These are phyloP conservation scores for Xenoacremonium recifei DNA, from an alignment of 2,329 filamentous ascomycete genomes.

Conservation along the genomic window DNA sequence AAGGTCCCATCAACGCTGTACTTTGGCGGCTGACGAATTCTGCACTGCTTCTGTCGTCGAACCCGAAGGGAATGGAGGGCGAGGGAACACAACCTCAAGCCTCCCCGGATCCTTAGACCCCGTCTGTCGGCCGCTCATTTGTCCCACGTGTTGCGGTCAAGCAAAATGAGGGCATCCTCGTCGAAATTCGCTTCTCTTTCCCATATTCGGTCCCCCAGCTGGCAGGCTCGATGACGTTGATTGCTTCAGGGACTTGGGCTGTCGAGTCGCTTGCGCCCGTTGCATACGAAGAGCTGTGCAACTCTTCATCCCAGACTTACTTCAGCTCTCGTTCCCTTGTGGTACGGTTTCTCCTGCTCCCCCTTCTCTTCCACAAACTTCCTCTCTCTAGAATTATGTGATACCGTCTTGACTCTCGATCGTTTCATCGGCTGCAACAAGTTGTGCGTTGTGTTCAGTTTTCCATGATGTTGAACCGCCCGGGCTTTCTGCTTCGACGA, in stretches of 20 bases:
- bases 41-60: too few relatives aligned
- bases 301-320: slow-evolving; percentile 1
- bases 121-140: background rate
- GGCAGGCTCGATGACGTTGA: too few relatives aligned
- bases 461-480: slow-evolving; percentile 19
- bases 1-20: too few relatives aligned
- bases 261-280: background rate
- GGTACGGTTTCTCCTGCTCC: slow-evolving; percentile 16
- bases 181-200: slow-evolving; percentile 1
- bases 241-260: background rate
- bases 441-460: slow-evolving; percentile 9
- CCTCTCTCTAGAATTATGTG: slow-evolving; percentile 14
- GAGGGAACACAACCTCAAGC: too few relatives aligned
- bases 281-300: background rate
- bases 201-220: background rate
- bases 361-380: slow-evolving; percentile 1
- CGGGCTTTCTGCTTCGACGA: slow-evolving; percentile 21
- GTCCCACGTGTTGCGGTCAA: background rate
- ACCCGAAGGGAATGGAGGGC: too few relatives aligned
- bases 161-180: background rate
- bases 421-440: slow-evolving; percentile 11
- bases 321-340: slow-evolving; percentile 8
- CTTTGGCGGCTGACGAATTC: too few relatives aligned
- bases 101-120: too few relatives aligned
- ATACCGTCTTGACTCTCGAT: slow-evolving; percentile 10